Evolutionary conservation across 371 early-diverging fungal species (phyloP), one percentile per base, ranked within the genome.

Genomic region (Mucor irregularis): DNA sequence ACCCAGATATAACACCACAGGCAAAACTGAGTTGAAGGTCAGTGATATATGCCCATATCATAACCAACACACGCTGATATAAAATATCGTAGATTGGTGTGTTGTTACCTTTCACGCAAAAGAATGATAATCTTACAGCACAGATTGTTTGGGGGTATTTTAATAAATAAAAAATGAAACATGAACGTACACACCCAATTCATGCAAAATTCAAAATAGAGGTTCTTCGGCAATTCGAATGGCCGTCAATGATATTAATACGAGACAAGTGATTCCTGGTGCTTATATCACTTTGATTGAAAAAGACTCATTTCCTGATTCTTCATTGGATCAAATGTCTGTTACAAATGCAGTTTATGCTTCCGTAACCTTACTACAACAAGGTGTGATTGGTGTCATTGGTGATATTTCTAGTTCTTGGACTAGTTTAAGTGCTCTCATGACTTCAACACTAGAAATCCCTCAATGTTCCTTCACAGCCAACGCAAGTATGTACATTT

Each of bases 171-270:
- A 40, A 44, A 21, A 25, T n/a, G n/a, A 28, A 5, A 46, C 30
- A 16, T 46, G 7, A 46, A 8, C 6, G n/a, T 14, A 21, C 13
- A 26, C 26, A 30, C 33, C 3, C 5, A 33, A 34, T 31, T 48
- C 17, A 49, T 49, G 24, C 37, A 58, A 52, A 39, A 42, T 22
- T 2, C 13, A 50, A 17, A 62, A 51, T 49, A 84, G 84, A 52
- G 84, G 84, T n/a, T 71, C 80, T 10, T 84, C 84, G 3, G 84
- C 84, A 2, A 81, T 84, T 29, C 78, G 84, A 35, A 65, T 84
- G 67, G 84, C 84, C 16, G 76, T 69, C 4, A 74, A 76, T 46
- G 80, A 84, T 57, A 84, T 84, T 53, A 84, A 84, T 61, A 69
- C 61, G 17, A 63, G 68, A 39, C 69, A 71, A 21, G 37, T 80